Evolutionary conservation across 495 filamentous ascomycete genomes (phyloP), one percentile per base, ranked within the genome.

Genomic region (Lophiotrema nucula): DNA sequence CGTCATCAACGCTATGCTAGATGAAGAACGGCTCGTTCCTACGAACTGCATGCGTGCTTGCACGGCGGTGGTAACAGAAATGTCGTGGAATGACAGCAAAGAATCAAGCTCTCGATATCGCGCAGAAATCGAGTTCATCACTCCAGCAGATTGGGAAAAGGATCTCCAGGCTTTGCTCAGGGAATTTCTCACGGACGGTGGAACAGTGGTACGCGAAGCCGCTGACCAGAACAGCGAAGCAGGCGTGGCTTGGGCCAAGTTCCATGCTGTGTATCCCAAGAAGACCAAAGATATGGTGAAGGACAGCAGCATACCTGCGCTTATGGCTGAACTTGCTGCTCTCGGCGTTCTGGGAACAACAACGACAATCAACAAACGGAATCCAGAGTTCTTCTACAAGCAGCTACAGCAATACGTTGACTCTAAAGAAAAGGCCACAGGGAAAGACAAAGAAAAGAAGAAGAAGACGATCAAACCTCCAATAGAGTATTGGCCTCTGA

Each of bases 121-220:
- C 21, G 84, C 84, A n/a, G 77, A 83, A 53, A 77, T 88, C 39
- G 80, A 87, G 53, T 87, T 87, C 69, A 81, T 88, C 43, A 67
- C 68, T 12, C 33, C 42, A 0, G 65, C 73, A 2, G 82, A 87
- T n/a, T 88, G 83, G 81, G 58, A 74, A 33, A 74, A 71, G 11
- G 85, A 88, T 53, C 67, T 87, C 0, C 26, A 69, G 5, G 54
- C 72, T 2, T 58, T 82, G n/a, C 77, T 79, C 19, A 62, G 66
- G n/a, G 84, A 86, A 47, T 71, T 87, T 1, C 53, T 78, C 4
- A 81, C 83, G 53, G 51, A 64, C 4, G 63, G 67, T 21, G 77
- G 72, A 12, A 67, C 74, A 11, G 65, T 80, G 0, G 74, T 75
- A 3, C 65, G 71, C 22, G 80, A 83, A 0, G 70, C 65, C 35